These are phyloP conservation scores for Fusarium sp. DNA, from an alignment of 2,329 filamentous ascomycete genomes.

Conservation along the genomic window DNA sequence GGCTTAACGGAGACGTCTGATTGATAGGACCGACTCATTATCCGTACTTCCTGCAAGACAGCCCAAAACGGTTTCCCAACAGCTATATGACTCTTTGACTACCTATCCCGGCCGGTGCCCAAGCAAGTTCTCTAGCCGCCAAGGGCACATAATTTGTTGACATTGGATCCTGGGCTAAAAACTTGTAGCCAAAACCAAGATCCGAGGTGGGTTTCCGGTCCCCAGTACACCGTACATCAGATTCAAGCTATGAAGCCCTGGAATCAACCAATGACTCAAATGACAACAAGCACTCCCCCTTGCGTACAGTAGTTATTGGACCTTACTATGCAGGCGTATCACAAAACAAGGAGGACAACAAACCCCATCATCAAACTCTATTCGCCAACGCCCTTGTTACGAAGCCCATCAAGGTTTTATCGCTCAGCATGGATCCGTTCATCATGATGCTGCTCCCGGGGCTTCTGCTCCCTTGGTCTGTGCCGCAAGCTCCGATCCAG, in stretches of 20 bases:
- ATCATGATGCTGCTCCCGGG: slow-evolving; percentile 36
- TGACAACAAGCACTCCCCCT: slow-evolving; percentile 31
- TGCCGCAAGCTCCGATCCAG: slow-evolving; percentile 51
- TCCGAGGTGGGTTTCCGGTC: slow-evolving; percentile 27
- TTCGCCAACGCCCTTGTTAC: slow-evolving; percentile 26
- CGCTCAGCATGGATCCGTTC: slow-evolving; percentile 19
- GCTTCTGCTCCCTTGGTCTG: slow-evolving; percentile 39
- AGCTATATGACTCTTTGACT: slow-evolving; percentile 37
- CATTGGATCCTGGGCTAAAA: slow-evolving; percentile 21
- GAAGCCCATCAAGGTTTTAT: slow-evolving; percentile 20
- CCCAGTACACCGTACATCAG: slow-evolving; percentile 19
- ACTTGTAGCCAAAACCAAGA: slow-evolving; percentile 14
- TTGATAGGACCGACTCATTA: slow-evolving; percentile 39
- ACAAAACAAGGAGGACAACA: slow-evolving; percentile 1
- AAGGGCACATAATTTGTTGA: slow-evolving; percentile 4
- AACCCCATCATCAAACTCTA: slow-evolving; percentile 22
- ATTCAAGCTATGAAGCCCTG: slow-evolving; percentile 17
- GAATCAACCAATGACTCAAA: slow-evolving; percentile 33
- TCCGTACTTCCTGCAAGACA: slow-evolving; percentile 14
- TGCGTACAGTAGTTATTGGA: slow-evolving; percentile 16
- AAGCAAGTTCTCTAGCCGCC: slow-evolving; percentile 27
- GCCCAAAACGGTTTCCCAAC: slow-evolving; percentile 24
- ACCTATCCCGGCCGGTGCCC: slow-evolving; percentile 28
- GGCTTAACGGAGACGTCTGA: slow-evolving; percentile 31
- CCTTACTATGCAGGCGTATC: slow-evolving; percentile 3